phyloP scores from a whole-genome alignment of 139 green algal species.

The Deuterostichococcus epilithicus region DNA sequence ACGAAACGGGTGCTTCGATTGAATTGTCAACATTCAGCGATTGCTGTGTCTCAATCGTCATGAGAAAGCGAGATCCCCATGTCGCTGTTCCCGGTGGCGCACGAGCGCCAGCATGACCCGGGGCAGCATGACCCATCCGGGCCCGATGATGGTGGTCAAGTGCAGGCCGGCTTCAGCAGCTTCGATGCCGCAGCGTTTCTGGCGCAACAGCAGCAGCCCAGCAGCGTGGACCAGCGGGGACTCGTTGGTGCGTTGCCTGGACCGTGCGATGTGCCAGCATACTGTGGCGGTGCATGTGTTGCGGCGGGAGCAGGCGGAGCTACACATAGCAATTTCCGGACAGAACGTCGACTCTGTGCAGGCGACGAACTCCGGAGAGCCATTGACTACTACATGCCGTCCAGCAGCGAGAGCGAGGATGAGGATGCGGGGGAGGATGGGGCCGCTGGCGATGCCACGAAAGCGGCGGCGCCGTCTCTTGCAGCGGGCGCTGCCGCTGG shows the following conservation, averaged over 20 bases:
- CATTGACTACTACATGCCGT: slow-evolving; percentile 22
- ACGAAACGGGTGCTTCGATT: too few species aligned
- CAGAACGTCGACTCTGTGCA: slow-evolving; percentile 7
- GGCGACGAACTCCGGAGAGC: slow-evolving; percentile 15
- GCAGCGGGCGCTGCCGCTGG: not conserved
- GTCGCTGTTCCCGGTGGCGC: not conserved
- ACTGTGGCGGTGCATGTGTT: not conserved
- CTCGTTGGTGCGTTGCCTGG: too few species aligned
- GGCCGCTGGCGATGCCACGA: not conserved
- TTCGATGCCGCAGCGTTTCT: slow-evolving; percentile 25
- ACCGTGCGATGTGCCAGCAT: too few species aligned
- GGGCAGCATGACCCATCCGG: too few species aligned
- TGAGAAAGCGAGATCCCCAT: too few species aligned
- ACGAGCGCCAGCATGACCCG: too few species aligned
- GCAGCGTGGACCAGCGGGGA: not conserved
- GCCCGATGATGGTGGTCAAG: not conserved
- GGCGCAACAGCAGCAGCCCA: slow-evolving; percentile 11
- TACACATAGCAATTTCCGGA: too few species aligned
- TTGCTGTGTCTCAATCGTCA: too few species aligned
- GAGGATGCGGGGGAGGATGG: not conserved
- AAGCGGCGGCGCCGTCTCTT: not conserved
- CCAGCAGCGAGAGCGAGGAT: slow-evolving; percentile 18
- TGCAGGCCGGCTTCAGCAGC: slow-evolving; percentile 1
- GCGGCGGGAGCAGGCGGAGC: not conserved
- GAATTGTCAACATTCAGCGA: too few species aligned